These are phyloP conservation scores for Helianthus tuberosus DNA, from an alignment of 129 eudicot species.

Conservation along the genomic window DNA sequence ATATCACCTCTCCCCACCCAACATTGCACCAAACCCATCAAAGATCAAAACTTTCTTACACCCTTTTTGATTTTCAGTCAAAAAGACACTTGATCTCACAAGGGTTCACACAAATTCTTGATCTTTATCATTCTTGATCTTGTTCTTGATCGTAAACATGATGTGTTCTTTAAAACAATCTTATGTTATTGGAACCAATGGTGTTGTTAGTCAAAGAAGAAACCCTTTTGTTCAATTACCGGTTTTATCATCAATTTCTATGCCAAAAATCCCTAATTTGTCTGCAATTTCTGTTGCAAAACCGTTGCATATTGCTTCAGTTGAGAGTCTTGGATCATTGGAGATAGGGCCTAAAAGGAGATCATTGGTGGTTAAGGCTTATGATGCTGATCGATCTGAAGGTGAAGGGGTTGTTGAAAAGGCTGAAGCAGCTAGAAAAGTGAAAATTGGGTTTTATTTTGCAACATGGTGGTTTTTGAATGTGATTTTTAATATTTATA, in stretches of 20 bases:
- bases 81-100: slow-evolving; percentile 4
- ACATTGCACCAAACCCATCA: slow-evolving; percentile 26
- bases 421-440: slow-evolving; percentile 62
- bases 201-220: neutral
- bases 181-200: neutral
- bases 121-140: neutral
- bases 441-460: slow-evolving; percentile 65
- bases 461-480: slow-evolving; percentile 79
- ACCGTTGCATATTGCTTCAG: slow-evolving; percentile 41
- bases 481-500: slow-evolving; percentile 68
- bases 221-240: slow-evolving; percentile 28
- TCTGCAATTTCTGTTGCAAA: slow-evolving; percentile 22
- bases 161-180: slow-evolving; percentile 28
- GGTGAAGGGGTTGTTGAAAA: slow-evolving; percentile 31
- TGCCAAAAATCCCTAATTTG: slow-evolving; percentile 17
- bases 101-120: neutral
- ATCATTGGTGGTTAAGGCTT: slow-evolving; percentile 36
- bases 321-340: slow-evolving; percentile 27
- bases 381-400: slow-evolving; percentile 53
- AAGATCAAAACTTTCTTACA: slow-evolving; percentile 14
- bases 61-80: neutral
- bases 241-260: slow-evolving; percentile 22
- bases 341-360: slow-evolving; percentile 14
- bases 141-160: slow-evolving; percentile 18
- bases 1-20: slow-evolving; percentile 21